Evolutionary conservation across 768 basidiomycete genomes (phyloP).

Genomic region (Dendrothele bispora): DNA sequence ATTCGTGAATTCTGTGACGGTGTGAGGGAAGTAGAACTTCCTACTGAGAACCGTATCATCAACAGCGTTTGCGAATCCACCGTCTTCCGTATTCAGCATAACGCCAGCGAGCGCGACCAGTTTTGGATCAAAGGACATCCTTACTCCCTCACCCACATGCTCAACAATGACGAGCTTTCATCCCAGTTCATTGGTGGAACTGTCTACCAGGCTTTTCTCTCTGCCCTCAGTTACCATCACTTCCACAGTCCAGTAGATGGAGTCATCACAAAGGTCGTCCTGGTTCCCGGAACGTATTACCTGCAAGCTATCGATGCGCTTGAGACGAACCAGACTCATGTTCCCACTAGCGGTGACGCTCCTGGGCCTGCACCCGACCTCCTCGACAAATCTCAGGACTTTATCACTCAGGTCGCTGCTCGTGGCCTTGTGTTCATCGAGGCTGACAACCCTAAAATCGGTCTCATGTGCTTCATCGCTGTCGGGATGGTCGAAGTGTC

Average conservation of each 20-base stretch:
- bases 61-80: conserved; percentile 46
- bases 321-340: no score
- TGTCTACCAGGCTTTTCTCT: conserved; percentile 48
- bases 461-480: conserved; percentile 50
- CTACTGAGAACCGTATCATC: conserved; percentile 25
- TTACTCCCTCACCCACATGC: conserved; percentile 50
- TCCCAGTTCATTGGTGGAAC: conserved; percentile 41
- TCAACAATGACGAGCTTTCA: conserved; percentile 32
- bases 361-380: conserved; percentile 9
- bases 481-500: conserved; percentile 67
- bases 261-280: conserved; percentile 24
- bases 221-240: conserved; percentile 46
- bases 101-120: conserved; percentile 33
- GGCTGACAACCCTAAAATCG: conserved; percentile 49
- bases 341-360: neutral
- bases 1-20: conserved; percentile 36
- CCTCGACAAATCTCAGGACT: conserved; percentile 41
- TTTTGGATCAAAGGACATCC: conserved; percentile 55
- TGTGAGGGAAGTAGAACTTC: conserved; percentile 20
- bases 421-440: conserved; percentile 57
- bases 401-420: conserved; percentile 44
- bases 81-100: conserved; percentile 30
- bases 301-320: conserved; percentile 35
- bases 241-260: conserved; percentile 52
- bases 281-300: conserved; percentile 45